Conservation (phyloP, 148 eudicot genomes). For the Cornus florida region DNA sequence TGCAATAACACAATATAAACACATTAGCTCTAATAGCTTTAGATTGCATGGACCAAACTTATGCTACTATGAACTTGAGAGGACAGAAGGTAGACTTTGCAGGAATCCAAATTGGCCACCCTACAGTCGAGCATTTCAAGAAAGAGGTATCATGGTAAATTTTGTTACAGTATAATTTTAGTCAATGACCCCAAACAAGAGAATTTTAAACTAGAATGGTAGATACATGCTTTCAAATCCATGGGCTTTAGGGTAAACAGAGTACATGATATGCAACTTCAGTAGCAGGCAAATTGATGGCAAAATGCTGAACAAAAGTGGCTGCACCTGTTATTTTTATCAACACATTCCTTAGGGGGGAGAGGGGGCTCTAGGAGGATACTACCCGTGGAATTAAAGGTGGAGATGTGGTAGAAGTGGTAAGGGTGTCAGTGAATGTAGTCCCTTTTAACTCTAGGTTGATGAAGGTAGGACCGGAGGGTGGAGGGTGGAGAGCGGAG, state of each 20-base stretch:
- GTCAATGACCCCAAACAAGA: background rate
- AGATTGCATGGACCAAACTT: no score
- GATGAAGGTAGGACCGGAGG: no score
- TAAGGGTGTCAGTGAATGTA: no score
- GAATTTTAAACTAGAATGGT: background rate
- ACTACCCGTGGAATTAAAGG: no score
- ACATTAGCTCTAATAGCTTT: no score
- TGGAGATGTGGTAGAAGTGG: no score
- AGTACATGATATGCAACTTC: background rate
- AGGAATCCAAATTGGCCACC: background rate
- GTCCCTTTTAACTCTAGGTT: no score
- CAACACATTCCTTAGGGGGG: no score
- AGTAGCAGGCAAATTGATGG: background rate
- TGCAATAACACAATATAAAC: background rate
- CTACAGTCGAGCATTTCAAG: background rate
- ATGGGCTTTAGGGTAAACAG: background rate
- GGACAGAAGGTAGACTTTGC: background rate
- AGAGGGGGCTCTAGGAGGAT: no score
- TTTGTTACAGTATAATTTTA: background rate
- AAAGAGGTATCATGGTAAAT: background rate
- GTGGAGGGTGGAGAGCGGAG: no score
- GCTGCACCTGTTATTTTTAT: background rate
- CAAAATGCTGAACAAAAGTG: background rate
- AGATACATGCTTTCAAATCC: background rate
- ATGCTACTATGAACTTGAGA: background rate